Evolutionary conservation across 1,284 basidiomycete genomes (phyloP), one percentile per base, ranked within the genome.

Genomic region (Dichomitus squalens): DNA sequence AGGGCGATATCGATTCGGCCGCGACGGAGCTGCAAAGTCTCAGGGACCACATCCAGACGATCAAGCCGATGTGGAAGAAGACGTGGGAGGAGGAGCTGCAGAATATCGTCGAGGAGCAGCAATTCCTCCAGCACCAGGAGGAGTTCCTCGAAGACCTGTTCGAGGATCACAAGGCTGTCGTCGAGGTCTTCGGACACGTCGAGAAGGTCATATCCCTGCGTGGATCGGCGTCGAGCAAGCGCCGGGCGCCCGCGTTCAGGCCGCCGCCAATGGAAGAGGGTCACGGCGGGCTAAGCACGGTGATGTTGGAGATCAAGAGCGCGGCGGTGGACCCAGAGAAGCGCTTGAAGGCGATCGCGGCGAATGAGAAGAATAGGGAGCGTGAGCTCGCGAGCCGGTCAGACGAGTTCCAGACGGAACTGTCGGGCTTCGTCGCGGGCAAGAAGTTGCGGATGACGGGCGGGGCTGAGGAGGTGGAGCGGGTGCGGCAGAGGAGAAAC

Each of bases 11-110:
- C 51, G 80, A 82, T 16, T 76, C 81, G n/a, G 85, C 90, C 18
- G 81, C 83, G 21, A 74, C 78, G 16, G 89, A 95, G 72, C 79
- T 98, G 36, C 82, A 88, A 58, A 88, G 86, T 63, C 79, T 99
- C 52, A 86, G 88, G 65, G 85, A 89, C 62, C 94, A 96, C 71
- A 91, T 98, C 64, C 85, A 88, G 64, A 91, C 92, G 3, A 86
- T 97, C 67, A 95, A 93, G 69, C 95, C 96, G 49, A 93, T 93
- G 81, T 99, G 96, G 96, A 95, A 96, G 79, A 95, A 96, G 81
- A 98, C 96, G 23, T 99, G 96, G 96, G 93, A 93, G 67, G 87
- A 92, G 68, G 96, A 99, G 77, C 75, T 99, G 71, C 92, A 95
- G 77, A 93, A 95, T 65, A 96, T 99, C 59, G 92, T 98, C 44